phyloP scores from a whole-genome alignment of 1,284 basidiomycete genomes.

The Cryptococcus jaspeensis region DNA sequence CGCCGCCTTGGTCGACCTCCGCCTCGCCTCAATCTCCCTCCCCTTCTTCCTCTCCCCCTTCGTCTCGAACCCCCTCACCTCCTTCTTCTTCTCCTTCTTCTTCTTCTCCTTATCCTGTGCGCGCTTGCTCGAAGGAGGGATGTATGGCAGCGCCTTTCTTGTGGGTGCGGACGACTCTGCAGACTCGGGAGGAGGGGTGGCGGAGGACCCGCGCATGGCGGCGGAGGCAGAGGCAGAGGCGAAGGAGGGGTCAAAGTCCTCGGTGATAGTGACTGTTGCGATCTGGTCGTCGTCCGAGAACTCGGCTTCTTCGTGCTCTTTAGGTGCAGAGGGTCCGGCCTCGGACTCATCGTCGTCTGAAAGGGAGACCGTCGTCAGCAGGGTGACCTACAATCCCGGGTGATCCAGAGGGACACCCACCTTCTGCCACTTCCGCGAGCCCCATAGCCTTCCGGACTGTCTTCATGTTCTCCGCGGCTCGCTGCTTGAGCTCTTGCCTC shows the following conservation, averaged over 20 bases:
- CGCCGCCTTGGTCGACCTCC: slow-evolving; percentile 42
- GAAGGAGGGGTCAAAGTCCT: slow-evolving; percentile 47
- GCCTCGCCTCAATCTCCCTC: slow-evolving; percentile 42
- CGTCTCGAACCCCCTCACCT: slow-evolving; percentile 45
- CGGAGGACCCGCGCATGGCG: slow-evolving; percentile 5
- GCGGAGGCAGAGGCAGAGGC: background rate
- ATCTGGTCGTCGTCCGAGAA: slow-evolving; percentile 50
- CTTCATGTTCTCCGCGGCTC: slow-evolving; percentile 46
- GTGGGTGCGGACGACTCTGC: background rate
- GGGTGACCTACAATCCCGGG: background rate
- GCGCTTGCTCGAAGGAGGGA: slow-evolving; percentile 42
- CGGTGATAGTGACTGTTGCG: slow-evolving; percentile 50
- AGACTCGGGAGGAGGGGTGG: slow-evolving; percentile 15
- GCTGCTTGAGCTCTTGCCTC: slow-evolving; percentile 41
- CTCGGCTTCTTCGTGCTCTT: slow-evolving; percentile 34
- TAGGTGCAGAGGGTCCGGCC: slow-evolving; percentile 24
- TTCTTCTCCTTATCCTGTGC: slow-evolving; percentile 28
- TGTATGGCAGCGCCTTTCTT: slow-evolving; percentile 26
- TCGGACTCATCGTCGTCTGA: slow-evolving; percentile 17
- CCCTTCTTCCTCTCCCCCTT: slow-evolving; percentile 47
- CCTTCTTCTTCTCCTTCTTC: slow-evolving; percentile 32
- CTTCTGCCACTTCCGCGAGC: slow-evolving; percentile 27
- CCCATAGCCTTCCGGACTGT: slow-evolving; percentile 47
- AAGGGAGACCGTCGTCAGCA: background rate
- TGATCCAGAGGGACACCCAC: background rate